phyloP scores from a whole-genome alignment of 306 rosid species.

The Elaeagnus macrophylla region DNA sequence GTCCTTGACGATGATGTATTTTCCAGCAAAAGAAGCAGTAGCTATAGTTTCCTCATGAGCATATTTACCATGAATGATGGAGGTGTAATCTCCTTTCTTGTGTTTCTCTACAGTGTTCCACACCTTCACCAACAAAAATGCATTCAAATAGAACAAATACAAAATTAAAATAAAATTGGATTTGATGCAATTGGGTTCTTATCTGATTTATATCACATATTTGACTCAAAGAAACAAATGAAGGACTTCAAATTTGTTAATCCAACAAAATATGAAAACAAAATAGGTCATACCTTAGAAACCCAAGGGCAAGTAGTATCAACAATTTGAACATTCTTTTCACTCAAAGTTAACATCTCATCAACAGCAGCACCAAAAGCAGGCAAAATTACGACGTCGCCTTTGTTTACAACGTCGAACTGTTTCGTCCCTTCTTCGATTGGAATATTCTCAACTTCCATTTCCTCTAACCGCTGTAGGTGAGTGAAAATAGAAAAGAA shows the following conservation, averaged over 20 bases:
- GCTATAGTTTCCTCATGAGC: constrained; percentile 94
- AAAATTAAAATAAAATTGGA: too few species aligned
- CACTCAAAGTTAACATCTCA: constrained; percentile 79
- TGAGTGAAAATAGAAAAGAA: too few species aligned
- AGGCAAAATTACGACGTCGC: constrained; percentile 92
- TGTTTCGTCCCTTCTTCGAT: constrained; percentile 55
- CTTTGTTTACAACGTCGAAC: constrained; percentile 65
- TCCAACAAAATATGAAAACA: neutral
- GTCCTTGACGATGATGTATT: constrained; percentile 71
- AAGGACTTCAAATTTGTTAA: too few species aligned
- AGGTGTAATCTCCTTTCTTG: constrained; percentile 86
- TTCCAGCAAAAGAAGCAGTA: constrained; percentile 95
- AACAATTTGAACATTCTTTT: constrained; percentile 74
- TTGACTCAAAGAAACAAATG: too few species aligned
- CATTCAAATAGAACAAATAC: too few species aligned
- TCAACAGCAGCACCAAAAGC: constrained; percentile 98
- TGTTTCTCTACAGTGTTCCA: constrained; percentile 92
- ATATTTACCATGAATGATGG: constrained; percentile 87
- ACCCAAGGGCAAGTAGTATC: constrained; percentile 99
- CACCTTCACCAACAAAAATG: constrained; percentile 34
- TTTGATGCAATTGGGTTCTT: too few species aligned
- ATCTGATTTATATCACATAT: too few species aligned
- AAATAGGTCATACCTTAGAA: constrained; percentile 52
- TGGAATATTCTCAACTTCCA: constrained; percentile 72
- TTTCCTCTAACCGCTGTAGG: constrained; percentile 72